Evolutionary conservation across 768 basidiomycete genomes (phyloP), one percentile per base, ranked within the genome.

Genomic region (Strobilomyces dryophilus): DNA sequence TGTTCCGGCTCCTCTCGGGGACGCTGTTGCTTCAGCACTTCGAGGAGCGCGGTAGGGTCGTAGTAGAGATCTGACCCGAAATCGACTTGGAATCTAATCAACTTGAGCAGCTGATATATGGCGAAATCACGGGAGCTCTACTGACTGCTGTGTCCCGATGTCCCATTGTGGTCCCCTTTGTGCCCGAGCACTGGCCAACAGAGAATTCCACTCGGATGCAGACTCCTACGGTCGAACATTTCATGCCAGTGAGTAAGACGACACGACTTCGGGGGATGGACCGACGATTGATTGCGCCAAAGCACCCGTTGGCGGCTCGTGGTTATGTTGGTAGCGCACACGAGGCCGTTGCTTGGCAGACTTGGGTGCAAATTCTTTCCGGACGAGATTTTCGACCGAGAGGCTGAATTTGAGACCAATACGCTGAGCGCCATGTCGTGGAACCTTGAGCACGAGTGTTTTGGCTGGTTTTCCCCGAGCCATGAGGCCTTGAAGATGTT

Each of bases 161-260:
- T 92, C 90, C 89, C 89, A 92, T 61, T 91, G 89, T 4, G 90
- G 90, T 1, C 90, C 90, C 54, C 90, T 76, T 53, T 87, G 83
- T 8, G 89, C 90, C 35, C 90, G 80, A 4, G 90, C 90, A 26
- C 84, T 85, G 54, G 82, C 79, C 43, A 92, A 74, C 49, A 90
- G 60, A 0, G 89, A 91, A 60, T 92, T 92, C 90, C 90, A 92
- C 58, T 90, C 87, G 10, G 87, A 89, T 10, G 90, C 87, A 62
- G 82, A 83, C 66, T 92, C 89, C 79, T 80, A 39, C 34, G 35
- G 24, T 34, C 36, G 10, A 18, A 21, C 5, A 27, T 21, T 27
- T 21, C 32, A 42, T 14, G 24, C 29, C 5, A n/a, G 49, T 51
- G 21, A 61, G 55, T 14, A 5, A 5, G 4, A 47, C 27, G 31